phyloP scores from a whole-genome alignment of 371 early-diverging fungal genomes.

The Sporodiniella umbellata region DNA sequence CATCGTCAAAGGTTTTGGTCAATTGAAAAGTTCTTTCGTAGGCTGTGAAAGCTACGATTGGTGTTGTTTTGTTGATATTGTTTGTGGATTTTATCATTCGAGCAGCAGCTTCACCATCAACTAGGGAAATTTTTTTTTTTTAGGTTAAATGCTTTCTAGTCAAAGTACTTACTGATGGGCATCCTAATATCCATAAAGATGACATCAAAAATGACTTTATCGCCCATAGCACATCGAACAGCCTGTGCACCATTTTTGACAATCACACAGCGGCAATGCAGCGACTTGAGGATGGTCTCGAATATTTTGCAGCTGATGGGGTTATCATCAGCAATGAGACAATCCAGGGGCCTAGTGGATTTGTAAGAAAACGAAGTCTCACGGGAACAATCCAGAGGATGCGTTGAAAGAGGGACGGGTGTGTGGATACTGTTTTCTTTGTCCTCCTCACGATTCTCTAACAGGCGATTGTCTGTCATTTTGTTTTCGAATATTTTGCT shows the following conservation, averaged over 20 bases:
- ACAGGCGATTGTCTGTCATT: background rate
- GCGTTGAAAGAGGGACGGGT: background rate
- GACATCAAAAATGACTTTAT: conserved; percentile 83
- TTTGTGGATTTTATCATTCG: conserved; percentile 93
- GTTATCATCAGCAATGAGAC: conserved; percentile 88
- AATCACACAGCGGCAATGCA: conserved; percentile 79
- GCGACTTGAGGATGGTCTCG: conserved; percentile 74
- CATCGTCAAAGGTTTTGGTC: conserved; percentile 68
- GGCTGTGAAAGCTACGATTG: conserved; percentile 72
- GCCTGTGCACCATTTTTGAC: conserved; percentile 92
- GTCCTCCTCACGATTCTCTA: background rate
- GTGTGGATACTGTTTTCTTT: no score
- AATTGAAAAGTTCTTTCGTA: conserved; percentile 59
- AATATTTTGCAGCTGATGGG: conserved; percentile 85
- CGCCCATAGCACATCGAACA: conserved; percentile 84
- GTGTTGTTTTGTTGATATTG: conserved; percentile 71
- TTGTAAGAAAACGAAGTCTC: no score
- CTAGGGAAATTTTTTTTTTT: conserved; percentile 39
- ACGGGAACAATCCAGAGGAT: background rate
- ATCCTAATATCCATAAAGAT: conserved; percentile 92
- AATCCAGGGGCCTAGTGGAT: conserved; percentile 40
- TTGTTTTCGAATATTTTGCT: background rate
- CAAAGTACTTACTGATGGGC: conserved; percentile 75
- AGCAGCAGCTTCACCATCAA: conserved; percentile 89
- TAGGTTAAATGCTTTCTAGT: background rate